Evolutionary conservation across 495 filamentous ascomycete genomes (phyloP).

Genomic region (Aspergillus carlsbadensis): DNA sequence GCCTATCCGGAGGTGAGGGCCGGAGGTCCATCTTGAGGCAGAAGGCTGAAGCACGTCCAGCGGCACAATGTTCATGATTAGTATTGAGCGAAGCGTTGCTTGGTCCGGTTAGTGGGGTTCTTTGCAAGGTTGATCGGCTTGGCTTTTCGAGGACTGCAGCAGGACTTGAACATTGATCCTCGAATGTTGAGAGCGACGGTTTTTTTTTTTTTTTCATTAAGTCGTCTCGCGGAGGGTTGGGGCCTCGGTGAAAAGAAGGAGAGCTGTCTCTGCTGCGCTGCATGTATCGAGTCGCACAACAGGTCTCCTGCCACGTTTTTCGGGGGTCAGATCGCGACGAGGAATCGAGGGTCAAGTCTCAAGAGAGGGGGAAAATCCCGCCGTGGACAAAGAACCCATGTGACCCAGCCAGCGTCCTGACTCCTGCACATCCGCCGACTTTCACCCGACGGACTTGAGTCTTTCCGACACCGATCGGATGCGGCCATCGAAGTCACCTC

Average conservation of each 20-base stretch:
- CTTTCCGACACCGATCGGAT: too few relatives aligned
- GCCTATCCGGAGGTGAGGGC: slow-evolving; percentile 16
- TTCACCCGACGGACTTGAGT: too few relatives aligned
- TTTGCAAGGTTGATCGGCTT: slow-evolving; percentile 1
- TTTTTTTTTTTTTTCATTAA: background rate
- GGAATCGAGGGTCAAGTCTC: background rate
- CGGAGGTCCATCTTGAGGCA: slow-evolving; percentile 10
- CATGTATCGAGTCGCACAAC: slow-evolving; percentile 7
- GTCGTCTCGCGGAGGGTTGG: background rate
- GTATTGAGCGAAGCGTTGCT: slow-evolving; percentile 10
- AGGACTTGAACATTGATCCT: background rate
- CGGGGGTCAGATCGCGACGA: background rate
- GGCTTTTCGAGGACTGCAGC: background rate
- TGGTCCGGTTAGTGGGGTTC: slow-evolving; percentile 4
- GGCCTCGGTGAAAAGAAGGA: background rate
- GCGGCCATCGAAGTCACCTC: too few relatives aligned
- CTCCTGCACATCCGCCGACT: too few relatives aligned
- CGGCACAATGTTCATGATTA: background rate
- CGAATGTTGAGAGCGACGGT: background rate
- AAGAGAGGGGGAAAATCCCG: background rate
- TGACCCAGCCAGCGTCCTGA: background rate
- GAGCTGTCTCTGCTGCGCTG: background rate
- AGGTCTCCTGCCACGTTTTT: slow-evolving; percentile 8
- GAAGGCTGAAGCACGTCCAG: background rate
- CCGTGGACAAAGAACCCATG: background rate